Base-by-base conservation (phyloP, 306 rosid species). In the Ammopiptanthus mongolicus region DNA sequence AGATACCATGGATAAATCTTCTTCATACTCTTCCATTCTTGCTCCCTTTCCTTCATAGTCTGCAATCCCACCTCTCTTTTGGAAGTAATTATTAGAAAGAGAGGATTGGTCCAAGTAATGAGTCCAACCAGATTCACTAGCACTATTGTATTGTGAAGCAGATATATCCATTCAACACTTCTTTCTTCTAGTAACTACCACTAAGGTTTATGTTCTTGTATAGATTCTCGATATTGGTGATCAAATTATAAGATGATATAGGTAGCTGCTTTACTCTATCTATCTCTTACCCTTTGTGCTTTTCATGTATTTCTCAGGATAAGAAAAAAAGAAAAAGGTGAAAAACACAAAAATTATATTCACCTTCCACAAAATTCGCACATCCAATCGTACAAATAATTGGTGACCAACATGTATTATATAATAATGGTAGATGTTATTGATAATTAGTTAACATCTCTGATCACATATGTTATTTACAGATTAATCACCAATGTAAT, bases 41-140 rank as follows among this genome's bases (percentile, higher is more conserved):
- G 36, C 68, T 73, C 57, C 74, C 19, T 77, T 69, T 73, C 72
- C 75, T 37, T 62, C 81, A 65, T 65, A 69, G 1, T 65, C 82
- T 42, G 29, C 70, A 18, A 64, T 13, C 28, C 71, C 75, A 39
- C 61, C 44, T 34, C 37, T 83, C 5, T 69, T 60, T 37, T 65
- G 66, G 28, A 82, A 72, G 48, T 84, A 78, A 50, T 61, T 77
- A 50, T 82, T 87, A 36, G 96, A 82, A 77, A 81, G 42, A 55
- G 77, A 71, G 11, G 98, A 87, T 78, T 92, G 91, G 69, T 87
- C 93, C 5, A 95, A 84, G 65, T 95, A 95, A 74, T 69, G 76
- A 3, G 99, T 95, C 99, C 99, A 95, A 67, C 98, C 99, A 5
- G 99, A 95, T 84, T 92, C 98, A 78, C 93, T 81, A 57, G 88